A percentile compares a stretch with the other conserved stretches of the same genome.
Evolutionary conservation across 305 asterid species (phyloP).

Genomic region (Ajuga reptans): DNA sequence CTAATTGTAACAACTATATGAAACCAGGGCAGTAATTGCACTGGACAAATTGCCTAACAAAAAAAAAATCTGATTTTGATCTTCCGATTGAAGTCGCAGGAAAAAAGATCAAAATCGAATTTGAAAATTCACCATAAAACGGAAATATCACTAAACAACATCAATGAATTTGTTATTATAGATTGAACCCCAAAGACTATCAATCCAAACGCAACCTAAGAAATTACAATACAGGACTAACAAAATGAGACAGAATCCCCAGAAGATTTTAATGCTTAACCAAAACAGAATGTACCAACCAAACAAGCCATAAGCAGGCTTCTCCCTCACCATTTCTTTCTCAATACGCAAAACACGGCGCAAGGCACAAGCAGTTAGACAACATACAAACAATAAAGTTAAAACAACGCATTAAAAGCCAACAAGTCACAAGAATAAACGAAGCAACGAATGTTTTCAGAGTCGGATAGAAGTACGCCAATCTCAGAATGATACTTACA

Average conservation of each 20-base stretch:
- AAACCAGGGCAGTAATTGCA: background rate
- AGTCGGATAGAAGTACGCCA: background rate
- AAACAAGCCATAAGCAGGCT: background rate
- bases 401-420: constrained; percentile 8
- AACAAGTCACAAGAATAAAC: background rate
- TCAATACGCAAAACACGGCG: constrained; percentile 13
- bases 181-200: too few species aligned
- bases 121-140: background rate
- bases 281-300: background rate
- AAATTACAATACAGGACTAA: background rate
- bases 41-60: too few species aligned
- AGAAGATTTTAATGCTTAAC: background rate
- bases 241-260: background rate
- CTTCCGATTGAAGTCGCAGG: too few species aligned
- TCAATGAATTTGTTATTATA: background rate
- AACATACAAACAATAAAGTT: constrained; percentile 15
- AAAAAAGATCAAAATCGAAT: too few species aligned
- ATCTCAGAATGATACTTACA: constrained; percentile 23
- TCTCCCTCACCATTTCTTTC: constrained; percentile 7
- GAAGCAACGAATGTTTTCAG: background rate
- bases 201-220: background rate
- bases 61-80: too few species aligned
- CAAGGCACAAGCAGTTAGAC: background rate
- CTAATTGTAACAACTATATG: too few species aligned
- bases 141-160: background rate